Percentiles rank a stretch among this genome's conserved stretches.
Evolutionary conservation across 768 basidiomycete species (phyloP).

Genomic region (Plicaturopsis crispa): DNA sequence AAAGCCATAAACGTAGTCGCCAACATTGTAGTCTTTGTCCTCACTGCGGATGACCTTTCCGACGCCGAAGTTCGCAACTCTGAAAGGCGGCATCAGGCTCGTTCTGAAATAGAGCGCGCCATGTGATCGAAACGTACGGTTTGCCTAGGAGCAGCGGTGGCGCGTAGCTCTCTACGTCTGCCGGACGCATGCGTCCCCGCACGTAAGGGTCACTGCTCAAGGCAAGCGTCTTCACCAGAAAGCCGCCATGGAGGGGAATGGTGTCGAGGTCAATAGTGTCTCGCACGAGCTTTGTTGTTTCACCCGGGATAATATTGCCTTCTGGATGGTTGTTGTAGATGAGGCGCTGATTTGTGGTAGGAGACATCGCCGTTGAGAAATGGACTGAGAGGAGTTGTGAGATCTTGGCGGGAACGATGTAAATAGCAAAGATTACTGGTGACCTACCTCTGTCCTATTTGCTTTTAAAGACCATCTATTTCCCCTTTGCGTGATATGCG

Average conservation of each 20-base stretch:
- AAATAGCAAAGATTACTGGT: no score
- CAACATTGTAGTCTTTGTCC: background rate
- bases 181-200: conserved; percentile 20
- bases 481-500: no score
- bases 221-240: conserved; percentile 29
- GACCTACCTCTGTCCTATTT: no score
- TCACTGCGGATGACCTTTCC: conserved; percentile 12
- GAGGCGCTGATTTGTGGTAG: background rate
- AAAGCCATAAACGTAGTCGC: background rate
- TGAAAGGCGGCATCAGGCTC: no score
- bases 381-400: no score
- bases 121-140: no score
- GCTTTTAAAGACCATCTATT: no score
- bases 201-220: conserved; percentile 32
- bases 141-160: conserved; percentile 13
- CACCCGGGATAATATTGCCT: conserved; percentile 6
- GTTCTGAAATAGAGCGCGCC: no score
- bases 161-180: conserved; percentile 12
- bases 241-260: conserved; percentile 22
- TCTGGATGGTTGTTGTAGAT: background rate
- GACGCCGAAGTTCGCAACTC: conserved; percentile 10
- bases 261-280: conserved; percentile 29
- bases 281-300: conserved; percentile 24
- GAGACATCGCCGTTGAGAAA: no score
- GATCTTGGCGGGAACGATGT: no score